phyloP scores from a whole-genome alignment of 2,329 filamentous ascomycete species.

The Amauroascus niger region DNA sequence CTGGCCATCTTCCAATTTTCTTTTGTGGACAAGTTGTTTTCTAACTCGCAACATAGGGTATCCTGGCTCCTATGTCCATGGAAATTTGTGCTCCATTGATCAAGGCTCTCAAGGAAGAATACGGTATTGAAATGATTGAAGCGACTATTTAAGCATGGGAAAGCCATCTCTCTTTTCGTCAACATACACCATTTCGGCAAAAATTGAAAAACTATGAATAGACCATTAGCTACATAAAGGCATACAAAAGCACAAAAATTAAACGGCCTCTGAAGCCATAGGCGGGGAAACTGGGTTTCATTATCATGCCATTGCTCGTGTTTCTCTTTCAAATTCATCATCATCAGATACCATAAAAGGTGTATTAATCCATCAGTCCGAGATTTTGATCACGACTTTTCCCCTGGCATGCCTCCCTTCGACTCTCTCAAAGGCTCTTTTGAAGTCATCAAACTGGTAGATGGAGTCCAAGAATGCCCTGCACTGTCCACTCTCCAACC shows the following conservation, averaged over 20 bases:
- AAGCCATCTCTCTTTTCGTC: no score
- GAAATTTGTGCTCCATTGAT: slow-evolving; percentile 65
- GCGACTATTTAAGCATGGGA: slow-evolving; percentile 43
- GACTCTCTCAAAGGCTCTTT: slow-evolving; percentile 33
- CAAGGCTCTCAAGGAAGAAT: slow-evolving; percentile 67
- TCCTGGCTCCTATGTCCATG: slow-evolving; percentile 65
- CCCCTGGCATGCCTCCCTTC: slow-evolving; percentile 35
- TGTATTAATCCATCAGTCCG: not conserved
- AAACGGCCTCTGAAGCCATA: not conserved
- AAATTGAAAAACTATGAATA: not conserved
- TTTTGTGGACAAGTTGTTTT: not conserved
- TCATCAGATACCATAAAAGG: not conserved
- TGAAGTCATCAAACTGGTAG: slow-evolving; percentile 33
- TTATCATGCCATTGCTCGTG: not conserved
- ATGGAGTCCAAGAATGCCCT: slow-evolving; percentile 35
- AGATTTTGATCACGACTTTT: slow-evolving; percentile 32
- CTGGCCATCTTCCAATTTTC: not conserved
- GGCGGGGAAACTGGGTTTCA: not conserved
- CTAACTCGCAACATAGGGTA: slow-evolving; percentile 37
- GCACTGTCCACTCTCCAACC: slow-evolving; percentile 33
- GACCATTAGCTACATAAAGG: not conserved
- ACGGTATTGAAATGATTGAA: slow-evolving; percentile 63
- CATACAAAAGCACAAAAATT: not conserved
- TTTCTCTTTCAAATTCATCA: not conserved
- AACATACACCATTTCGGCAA: no score